These are phyloP conservation scores for Lobosporangium transversale DNA, from an alignment of 192 early-diverging fungal genomes.

Conservation along the genomic window DNA sequence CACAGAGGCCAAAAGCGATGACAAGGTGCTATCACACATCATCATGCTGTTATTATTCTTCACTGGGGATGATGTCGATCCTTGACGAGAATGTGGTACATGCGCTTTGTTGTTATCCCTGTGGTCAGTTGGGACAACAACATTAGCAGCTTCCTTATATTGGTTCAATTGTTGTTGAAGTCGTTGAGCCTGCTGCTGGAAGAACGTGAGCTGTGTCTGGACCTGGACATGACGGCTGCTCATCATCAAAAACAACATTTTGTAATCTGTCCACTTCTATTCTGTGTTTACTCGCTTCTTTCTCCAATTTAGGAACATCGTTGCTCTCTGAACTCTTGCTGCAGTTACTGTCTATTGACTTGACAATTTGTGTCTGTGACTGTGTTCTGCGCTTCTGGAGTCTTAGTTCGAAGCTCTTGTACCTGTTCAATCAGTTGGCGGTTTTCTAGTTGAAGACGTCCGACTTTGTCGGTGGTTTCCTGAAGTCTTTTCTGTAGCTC, in stretches of 20 bases:
- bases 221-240: conserved; percentile 35
- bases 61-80: not conserved
- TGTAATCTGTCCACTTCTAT: conserved; percentile 33
- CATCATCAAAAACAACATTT: conserved; percentile 40
- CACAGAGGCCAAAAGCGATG: conserved; percentile 29
- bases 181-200: conserved; percentile 37
- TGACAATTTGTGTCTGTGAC: too few species aligned
- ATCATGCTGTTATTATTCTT: conserved; percentile 23
- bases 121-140: too few species aligned
- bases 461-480: conserved; percentile 21
- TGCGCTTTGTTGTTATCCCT: too few species aligned
- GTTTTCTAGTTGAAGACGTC: conserved; percentile 39
- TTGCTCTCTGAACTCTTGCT: too few species aligned
- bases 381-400: not conserved
- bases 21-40: conserved; percentile 16
- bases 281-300: conserved; percentile 1
- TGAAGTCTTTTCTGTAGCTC: conserved; percentile 20
- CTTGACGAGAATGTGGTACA: not conserved
- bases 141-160: not conserved
- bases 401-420: conserved; percentile 5
- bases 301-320: too few species aligned
- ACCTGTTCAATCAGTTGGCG: conserved; percentile 38
- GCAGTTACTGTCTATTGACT: too few species aligned
- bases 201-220: conserved; percentile 39
- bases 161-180: conserved; percentile 19